phyloP scores from a whole-genome alignment of 805 yeast genomes.

The Barnettozyma pratensis region DNA sequence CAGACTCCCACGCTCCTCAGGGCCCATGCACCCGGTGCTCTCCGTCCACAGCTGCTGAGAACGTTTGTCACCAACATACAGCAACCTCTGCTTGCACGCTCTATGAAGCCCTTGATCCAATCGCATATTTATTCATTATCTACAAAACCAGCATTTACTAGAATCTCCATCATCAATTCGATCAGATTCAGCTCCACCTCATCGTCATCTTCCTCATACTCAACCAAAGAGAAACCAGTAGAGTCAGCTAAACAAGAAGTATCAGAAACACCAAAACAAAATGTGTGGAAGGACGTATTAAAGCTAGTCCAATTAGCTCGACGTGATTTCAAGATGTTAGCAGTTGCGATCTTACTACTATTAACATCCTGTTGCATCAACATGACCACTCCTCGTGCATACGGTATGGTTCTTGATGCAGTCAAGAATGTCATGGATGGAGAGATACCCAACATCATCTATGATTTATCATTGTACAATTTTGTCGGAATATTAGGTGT shows the following conservation, averaged over 20 bases:
- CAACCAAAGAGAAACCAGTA: too few relatives aligned
- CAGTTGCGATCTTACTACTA: conserved; percentile 38
- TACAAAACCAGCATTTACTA: too few relatives aligned
- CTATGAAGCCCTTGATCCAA: too few relatives aligned
- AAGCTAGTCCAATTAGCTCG: conserved; percentile 39
- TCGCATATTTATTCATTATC: too few relatives aligned
- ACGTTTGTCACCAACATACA: too few relatives aligned
- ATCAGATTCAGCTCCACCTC: too few relatives aligned
- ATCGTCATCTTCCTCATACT: background rate
- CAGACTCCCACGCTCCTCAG: background rate
- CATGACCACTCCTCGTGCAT: conserved; percentile 50
- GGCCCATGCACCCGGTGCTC: background rate
- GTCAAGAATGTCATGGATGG: conserved; percentile 32
- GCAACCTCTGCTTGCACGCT: too few relatives aligned
- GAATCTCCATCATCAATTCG: too few relatives aligned
- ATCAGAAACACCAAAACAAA: background rate
- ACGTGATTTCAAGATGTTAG: conserved; percentile 39
- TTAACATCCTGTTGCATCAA: conserved; percentile 44
- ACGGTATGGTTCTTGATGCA: conserved; percentile 51
- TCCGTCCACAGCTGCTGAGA: too few relatives aligned
- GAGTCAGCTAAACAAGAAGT: background rate
- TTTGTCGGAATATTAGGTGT: conserved; percentile 55
- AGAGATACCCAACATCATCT: conserved; percentile 29
- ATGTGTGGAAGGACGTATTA: conserved; percentile 24
- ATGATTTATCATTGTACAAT: conserved; percentile 52